These are phyloP conservation scores for Capsicum rhomboideum DNA, from an alignment of 257 asterid species.

Conservation along the genomic window DNA sequence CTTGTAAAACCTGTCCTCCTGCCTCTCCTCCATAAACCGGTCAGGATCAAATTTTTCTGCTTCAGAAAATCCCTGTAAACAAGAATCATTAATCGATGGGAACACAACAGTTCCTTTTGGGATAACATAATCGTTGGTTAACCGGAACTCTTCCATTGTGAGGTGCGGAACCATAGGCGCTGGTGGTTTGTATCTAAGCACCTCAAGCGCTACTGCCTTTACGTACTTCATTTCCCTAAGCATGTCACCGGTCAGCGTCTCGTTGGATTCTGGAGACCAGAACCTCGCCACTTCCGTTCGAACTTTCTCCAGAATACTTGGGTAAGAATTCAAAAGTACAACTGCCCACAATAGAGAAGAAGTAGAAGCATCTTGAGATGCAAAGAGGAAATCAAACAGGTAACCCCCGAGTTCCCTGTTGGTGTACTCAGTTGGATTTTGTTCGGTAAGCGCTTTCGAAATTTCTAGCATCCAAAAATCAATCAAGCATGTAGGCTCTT, in stretches of 20 bases:
- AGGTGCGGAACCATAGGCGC: conserved; percentile 92
- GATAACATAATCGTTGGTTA: conserved; percentile 46
- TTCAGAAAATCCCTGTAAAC: conserved; percentile 74
- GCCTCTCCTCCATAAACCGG: conserved; percentile 66
- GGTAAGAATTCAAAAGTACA: conserved; percentile 46
- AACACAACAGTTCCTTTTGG: conserved; percentile 83
- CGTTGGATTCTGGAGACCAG: conserved; percentile 48
- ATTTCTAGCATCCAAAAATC: conserved; percentile 78
- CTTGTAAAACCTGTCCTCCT: conserved; percentile 67
- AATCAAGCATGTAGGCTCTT: conserved; percentile 63
- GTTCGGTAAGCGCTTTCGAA: conserved; percentile 21
- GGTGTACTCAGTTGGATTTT: conserved; percentile 9
- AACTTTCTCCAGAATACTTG: conserved; percentile 39
- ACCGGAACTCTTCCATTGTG: conserved; percentile 56
- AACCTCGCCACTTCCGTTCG: conserved; percentile 39
- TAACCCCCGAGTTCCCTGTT: conserved; percentile 56
- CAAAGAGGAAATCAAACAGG: conserved; percentile 74
- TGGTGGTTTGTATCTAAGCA: conserved; percentile 66
- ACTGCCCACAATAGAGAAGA: conserved; percentile 78
- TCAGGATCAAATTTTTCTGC: conserved; percentile 80
- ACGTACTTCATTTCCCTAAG: conserved; percentile 71
- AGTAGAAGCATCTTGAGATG: conserved; percentile 87
- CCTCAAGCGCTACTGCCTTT: conserved; percentile 91
- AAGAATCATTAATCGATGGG: conserved; percentile 79
- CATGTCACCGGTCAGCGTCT: conserved; percentile 38